A percentile compares a stretch with the other conserved stretches of the same genome.
Evolutionary conservation across 1,139 yeast species (phyloP).

Genomic region (Geotrichum klebahnii): DNA sequence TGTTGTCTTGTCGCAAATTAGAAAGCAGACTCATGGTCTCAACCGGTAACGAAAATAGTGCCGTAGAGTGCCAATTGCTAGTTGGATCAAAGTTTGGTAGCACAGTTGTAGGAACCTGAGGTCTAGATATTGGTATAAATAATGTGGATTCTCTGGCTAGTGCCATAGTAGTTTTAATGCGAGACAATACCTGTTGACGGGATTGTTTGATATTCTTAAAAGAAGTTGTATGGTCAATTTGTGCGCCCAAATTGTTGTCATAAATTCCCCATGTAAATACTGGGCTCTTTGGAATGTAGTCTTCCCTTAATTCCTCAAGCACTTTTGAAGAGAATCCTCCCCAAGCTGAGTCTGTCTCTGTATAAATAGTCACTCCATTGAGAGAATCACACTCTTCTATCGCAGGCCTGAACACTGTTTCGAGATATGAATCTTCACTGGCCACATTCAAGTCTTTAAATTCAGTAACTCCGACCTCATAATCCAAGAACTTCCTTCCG

Average conservation of each 20-base stretch:
- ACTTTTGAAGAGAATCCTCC: slow-evolving; percentile 64
- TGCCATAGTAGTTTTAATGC: slow-evolving; percentile 49
- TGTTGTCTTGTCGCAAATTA: slow-evolving; percentile 27
- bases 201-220: slow-evolving; percentile 22
- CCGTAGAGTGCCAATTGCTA: slow-evolving; percentile 34
- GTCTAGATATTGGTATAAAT: slow-evolving; percentile 48
- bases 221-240: slow-evolving; percentile 6
- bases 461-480: slow-evolving; percentile 49
- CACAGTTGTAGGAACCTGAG: slow-evolving; percentile 23
- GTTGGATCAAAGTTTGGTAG: slow-evolving; percentile 22
- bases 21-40: slow-evolving; percentile 35
- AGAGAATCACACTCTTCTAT: slow-evolving; percentile 76
- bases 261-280: slow-evolving; percentile 56
- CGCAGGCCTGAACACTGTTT: slow-evolving; percentile 54
- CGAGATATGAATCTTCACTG: slow-evolving; percentile 48
- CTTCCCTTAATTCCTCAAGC: slow-evolving; percentile 59
- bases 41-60: slow-evolving; percentile 31
- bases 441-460: slow-evolving; percentile 39
- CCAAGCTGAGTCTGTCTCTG: slow-evolving; percentile 79
- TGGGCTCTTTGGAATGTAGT: slow-evolving; percentile 58
- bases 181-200: slow-evolving; percentile 36
- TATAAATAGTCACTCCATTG: slow-evolving; percentile 62
- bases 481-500: slow-evolving; percentile 41
- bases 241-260: slow-evolving; percentile 26
- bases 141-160: slow-evolving; percentile 48